These are phyloP conservation scores for Ceriops tagal DNA, from an alignment of 345 rosid genomes.

Conservation along the genomic window DNA sequence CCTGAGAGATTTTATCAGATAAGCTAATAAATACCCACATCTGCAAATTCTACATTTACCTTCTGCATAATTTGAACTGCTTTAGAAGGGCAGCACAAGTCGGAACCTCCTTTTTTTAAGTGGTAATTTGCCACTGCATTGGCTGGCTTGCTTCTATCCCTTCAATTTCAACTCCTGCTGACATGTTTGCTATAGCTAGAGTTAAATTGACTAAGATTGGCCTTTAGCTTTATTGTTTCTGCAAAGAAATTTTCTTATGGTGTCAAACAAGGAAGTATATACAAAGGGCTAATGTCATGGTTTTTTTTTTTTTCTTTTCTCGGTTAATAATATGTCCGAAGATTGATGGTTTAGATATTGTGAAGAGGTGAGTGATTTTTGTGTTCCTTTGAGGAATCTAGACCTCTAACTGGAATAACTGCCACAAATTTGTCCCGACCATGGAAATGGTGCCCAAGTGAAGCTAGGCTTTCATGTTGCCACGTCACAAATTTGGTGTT, in stretches of 20 bases:
- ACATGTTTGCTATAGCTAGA: not conserved
- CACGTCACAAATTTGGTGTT: not conserved
- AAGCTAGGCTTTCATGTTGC: not conserved
- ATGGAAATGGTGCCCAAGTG: no score
- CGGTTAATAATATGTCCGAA: not conserved
- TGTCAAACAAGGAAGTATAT: not conserved
- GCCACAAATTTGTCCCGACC: not conserved
- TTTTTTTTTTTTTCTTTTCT: no score
- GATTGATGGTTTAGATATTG: not conserved
- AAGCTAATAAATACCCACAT: no score
- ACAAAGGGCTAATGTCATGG: no score
- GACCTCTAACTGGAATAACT: slow-evolving; percentile 3
- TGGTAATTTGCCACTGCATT: not conserved
- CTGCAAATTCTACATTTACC: not conserved
- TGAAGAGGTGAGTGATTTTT: not conserved
- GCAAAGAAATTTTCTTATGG: not conserved
- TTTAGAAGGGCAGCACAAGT: not conserved
- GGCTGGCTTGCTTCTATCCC: slow-evolving; percentile 3
- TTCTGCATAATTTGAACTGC: slow-evolving; percentile 13
- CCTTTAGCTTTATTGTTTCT: not conserved
- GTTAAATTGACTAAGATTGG: not conserved
- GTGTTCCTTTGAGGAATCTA: no score
- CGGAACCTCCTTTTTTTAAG: not conserved
- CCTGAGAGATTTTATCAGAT: no score
- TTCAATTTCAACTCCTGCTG: not conserved